A percentile compares a stretch with the other conserved stretches of the same genome.
Evolutionary conservation across 225 moss, liverwort and hornwort species (phyloP).

Genomic region (Asterella californica): DNA sequence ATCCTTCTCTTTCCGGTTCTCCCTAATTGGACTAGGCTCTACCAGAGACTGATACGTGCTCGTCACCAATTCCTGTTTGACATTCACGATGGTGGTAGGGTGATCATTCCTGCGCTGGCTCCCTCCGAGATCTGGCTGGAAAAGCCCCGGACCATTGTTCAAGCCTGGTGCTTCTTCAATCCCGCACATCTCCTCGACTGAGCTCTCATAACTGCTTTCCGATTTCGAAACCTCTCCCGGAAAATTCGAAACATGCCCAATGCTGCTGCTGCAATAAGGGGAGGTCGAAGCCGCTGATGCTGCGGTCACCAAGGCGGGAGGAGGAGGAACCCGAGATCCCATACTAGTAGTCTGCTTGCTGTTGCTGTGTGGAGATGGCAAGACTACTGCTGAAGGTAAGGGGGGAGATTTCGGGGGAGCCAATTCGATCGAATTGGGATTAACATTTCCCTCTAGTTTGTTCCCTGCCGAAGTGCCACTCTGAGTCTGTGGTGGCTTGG

Average conservation of each 20-base stretch:
- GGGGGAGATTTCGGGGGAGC: conserved; percentile 1
- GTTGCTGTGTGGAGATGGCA: conserved; percentile 5
- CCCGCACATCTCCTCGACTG: conserved; percentile 30
- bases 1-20: conserved; percentile 33
- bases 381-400: not conserved
- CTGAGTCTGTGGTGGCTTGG: conserved; percentile 7
- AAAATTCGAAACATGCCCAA: conserved; percentile 14
- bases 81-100: conserved; percentile 7
- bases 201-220: conserved; percentile 32
- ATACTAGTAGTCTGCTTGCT: not conserved
- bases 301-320: not conserved
- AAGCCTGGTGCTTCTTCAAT: conserved; percentile 26
- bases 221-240: conserved; percentile 27
- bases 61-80: conserved; percentile 18
- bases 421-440: not conserved
- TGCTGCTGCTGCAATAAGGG: conserved; percentile 15
- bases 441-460: conserved; percentile 25
- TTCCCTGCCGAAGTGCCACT: not conserved
- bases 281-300: conserved; percentile 1
- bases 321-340: not conserved
- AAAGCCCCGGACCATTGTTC: conserved; percentile 10
- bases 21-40: conserved; percentile 31
- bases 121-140: conserved; percentile 17
- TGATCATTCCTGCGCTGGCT: conserved; percentile 16
- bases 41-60: not conserved